Percentiles rank a stretch among this genome's conserved stretches.
phyloP scores from a whole-genome alignment of 2,329 filamentous ascomycete species.

The Diaporthe ampelina region DNA sequence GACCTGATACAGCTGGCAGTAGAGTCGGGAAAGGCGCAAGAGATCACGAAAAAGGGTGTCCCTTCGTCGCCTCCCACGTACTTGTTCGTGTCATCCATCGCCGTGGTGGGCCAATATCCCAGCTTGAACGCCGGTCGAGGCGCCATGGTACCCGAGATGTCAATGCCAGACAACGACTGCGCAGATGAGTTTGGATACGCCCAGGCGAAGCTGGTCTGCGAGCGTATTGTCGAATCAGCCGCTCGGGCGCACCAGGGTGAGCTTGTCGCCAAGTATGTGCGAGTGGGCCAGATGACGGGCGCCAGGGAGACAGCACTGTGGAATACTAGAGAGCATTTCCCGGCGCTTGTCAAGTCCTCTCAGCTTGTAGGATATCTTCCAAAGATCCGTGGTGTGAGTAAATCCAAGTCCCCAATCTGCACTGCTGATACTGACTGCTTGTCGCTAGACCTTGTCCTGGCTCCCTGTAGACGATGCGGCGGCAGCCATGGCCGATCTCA shows the following conservation, averaged over 20 bases:
- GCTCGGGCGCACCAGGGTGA: constrained; percentile 46
- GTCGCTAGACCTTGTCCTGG: constrained; percentile 55
- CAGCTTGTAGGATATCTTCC: constrained; percentile 60
- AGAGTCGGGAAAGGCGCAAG: not conserved
- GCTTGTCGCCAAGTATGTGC: constrained; percentile 53
- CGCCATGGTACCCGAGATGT: constrained; percentile 51
- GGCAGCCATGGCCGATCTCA: constrained; percentile 46
- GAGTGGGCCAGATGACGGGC: constrained; percentile 63
- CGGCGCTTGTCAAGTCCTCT: constrained; percentile 63
- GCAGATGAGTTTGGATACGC: constrained; percentile 54
- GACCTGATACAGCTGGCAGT: constrained; percentile 59
- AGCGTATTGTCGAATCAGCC: constrained; percentile 56
- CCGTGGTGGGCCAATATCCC: constrained; percentile 52
- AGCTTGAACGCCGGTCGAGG: constrained; percentile 27
- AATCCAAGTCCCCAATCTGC: not conserved
- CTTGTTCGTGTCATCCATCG: constrained; percentile 56
- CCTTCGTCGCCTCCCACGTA: not conserved
- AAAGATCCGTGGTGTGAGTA: constrained; percentile 51
- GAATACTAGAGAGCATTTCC: constrained; percentile 66
- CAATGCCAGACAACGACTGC: constrained; percentile 49
- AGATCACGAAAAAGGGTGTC: not conserved
- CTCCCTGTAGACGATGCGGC: constrained; percentile 58
- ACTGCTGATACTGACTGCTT: not conserved
- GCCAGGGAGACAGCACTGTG: constrained; percentile 63
- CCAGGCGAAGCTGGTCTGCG: constrained; percentile 54